phyloP scores from a whole-genome alignment of 2,329 filamentous ascomycete species.

The Phialocephala subalpina region DNA sequence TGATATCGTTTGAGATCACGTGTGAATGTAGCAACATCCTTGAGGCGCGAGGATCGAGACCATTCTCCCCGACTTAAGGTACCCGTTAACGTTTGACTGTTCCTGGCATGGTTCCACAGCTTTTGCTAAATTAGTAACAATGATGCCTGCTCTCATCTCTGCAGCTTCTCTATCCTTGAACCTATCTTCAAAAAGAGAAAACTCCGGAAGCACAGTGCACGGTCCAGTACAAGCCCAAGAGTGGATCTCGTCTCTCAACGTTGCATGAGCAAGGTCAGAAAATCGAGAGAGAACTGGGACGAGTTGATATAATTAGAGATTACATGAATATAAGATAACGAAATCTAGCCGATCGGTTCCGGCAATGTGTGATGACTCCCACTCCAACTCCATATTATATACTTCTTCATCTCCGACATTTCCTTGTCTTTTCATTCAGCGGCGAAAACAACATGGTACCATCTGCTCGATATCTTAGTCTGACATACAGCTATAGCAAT shows the following conservation, averaged over 20 bases:
- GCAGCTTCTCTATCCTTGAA: background rate
- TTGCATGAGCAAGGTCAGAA: background rate
- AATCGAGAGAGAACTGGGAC: background rate
- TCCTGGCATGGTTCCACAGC: background rate
- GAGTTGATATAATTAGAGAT: slow-evolving; percentile 5
- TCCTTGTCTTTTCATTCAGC: background rate
- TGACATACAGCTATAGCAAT: background rate
- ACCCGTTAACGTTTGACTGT: slow-evolving; percentile 8
- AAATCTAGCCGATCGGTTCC: background rate
- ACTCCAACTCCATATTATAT: background rate
- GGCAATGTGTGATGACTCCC: background rate
- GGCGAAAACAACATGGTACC: background rate
- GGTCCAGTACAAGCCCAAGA: background rate
- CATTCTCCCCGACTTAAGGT: slow-evolving; percentile 4
- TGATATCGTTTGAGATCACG: background rate
- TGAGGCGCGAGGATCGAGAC: background rate
- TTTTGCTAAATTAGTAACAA: background rate
- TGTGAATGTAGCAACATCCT: background rate
- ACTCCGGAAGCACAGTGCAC: background rate
- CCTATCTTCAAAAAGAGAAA: background rate
- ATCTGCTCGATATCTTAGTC: background rate
- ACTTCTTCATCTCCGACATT: background rate
- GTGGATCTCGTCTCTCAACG: background rate
- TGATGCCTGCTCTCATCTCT: background rate
- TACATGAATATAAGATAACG: slow-evolving; percentile 2